These are phyloP conservation scores for Paecilomyces niveus DNA, from an alignment of 2,329 filamentous ascomycete species.

Conservation along the genomic window DNA sequence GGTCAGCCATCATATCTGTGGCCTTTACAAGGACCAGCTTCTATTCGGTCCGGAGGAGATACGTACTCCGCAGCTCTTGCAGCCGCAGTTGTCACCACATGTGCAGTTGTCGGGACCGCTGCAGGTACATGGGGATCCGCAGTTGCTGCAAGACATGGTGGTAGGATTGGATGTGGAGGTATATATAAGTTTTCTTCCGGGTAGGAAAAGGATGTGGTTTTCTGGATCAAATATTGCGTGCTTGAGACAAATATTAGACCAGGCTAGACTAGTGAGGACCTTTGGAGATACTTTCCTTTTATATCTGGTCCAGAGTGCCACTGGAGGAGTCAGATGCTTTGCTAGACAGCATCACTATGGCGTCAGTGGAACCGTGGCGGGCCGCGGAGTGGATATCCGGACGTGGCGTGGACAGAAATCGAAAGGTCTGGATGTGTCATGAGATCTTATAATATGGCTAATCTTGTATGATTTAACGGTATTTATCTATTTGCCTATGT, in stretches of 20 bases:
- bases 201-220: neutral
- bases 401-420: neutral
- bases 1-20: constrained; percentile 1
- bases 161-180: neutral
- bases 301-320: neutral
- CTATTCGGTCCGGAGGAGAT: neutral
- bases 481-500: no score
- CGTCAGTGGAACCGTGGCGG: constrained; percentile 4
- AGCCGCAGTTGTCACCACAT: constrained; percentile 26
- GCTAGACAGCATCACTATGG: constrained; percentile 2
- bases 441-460: no score
- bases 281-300: neutral
- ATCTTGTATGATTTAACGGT: no score
- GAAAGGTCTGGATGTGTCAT: neutral
- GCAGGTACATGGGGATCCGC: constrained; percentile 27
- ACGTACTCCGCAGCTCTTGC: constrained; percentile 35
- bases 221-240: neutral
- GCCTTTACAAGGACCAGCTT: neutral
- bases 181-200: neutral
- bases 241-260: neutral
- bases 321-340: neutral
- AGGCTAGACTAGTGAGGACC: neutral
- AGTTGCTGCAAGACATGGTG: constrained; percentile 28
- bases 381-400: neutral
- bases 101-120: constrained; percentile 23